Evolutionary conservation across 2,329 filamentous ascomycete species (phyloP), one percentile per base, ranked within the genome.

Genomic region (Phaeophleospora eucalypticola): DNA sequence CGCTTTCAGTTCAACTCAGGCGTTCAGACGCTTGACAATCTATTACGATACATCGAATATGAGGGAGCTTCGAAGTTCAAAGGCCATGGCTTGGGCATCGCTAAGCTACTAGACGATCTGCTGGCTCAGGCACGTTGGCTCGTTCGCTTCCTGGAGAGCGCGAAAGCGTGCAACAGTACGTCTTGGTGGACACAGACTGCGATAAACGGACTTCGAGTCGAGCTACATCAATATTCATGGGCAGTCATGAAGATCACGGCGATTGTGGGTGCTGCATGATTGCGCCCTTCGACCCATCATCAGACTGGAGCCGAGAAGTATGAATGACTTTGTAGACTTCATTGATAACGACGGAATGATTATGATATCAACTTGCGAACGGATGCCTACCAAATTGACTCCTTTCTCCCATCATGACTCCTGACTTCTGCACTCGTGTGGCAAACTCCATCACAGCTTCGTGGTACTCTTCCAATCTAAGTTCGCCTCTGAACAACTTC

Each of bases 321-420:
- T 29, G 24, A 29, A 29, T 29, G 7, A n/a, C n/a, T n/a, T n/a
- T n/a, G n/a, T n/a, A n/a, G n/a, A n/a, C n/a, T n/a, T n/a, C n/a
- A 15, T 16, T 36, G 33, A 37, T 18, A 19, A 18, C 35, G 35
- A 19, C 35, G 9, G 35, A 18, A 14, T 18, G 15, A 37, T 18
- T 38, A n/a, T n/a, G 4, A 21, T 19, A 16, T 35, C 29, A 40
- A 35, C 12, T 18, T 15, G 56, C 51, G 36, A 62, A 55, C 16
- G 63, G 64, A 53, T 66, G 63, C 29, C 62, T 51, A 4, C 68
- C 65, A 51, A 68, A 69, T 45, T 73, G 69, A 53, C 68, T 71
- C 29, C 66, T 52, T 33, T 68, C 59, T 1, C 70, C 70, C 58
- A 72, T 64, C 41, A 62, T 57, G 10, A 71, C 64, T 2, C 70